Evolutionary conservation across 1,139 yeast genomes (phyloP), one percentile per base, ranked within the genome.

Genomic region (Sugiyamaella castrensis): DNA sequence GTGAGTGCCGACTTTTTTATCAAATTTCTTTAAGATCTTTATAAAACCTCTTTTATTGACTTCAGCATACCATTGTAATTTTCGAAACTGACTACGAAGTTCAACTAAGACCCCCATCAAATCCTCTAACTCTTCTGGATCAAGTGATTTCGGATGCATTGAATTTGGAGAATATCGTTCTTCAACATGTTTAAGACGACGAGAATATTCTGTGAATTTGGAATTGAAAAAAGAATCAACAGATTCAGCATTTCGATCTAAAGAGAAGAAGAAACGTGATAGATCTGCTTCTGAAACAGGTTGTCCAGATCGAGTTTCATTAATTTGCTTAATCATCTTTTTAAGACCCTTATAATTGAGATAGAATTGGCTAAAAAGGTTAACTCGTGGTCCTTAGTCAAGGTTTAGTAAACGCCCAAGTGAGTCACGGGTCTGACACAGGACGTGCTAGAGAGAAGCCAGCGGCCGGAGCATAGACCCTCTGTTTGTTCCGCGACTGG

Each of bases 41-140:
- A 82, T 77, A 61, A 89, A 86, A 0, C 96, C 98, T 54, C 92
- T 82, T 65, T 86, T 88, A 71, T 92, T 92, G 61, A 91, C 78
- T 60, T 91, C 98, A 13, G 95, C 95, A 66, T 81, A 92, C 96
- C 98, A 91, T 65, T 71, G 70, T 63, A 92, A 73, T 67, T 89
- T 89, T 51, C 96, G 76, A 54, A 86, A 80, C 54, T 82, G 80
- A n/a, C 84, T 75, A 46, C 95, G 76, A 50, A 89, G 72, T 64
- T 89, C 97, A 33, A 88, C 73, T 40, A 91, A 71, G 26, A 88
- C 84, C 27, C 82, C 81, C 45, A 86, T 74, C 40, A 89, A 74
- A 63, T 92, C 98, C 52, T 86, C 91, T 36, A 84, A 68, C 58
- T 88, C 96, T 51, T 86, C 92, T n/a, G 70, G 64, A 34, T 77